Evolutionary conservation across 345 rosid species (phyloP), one percentile per base, ranked within the genome.

Genomic region (Punica granatum): DNA sequence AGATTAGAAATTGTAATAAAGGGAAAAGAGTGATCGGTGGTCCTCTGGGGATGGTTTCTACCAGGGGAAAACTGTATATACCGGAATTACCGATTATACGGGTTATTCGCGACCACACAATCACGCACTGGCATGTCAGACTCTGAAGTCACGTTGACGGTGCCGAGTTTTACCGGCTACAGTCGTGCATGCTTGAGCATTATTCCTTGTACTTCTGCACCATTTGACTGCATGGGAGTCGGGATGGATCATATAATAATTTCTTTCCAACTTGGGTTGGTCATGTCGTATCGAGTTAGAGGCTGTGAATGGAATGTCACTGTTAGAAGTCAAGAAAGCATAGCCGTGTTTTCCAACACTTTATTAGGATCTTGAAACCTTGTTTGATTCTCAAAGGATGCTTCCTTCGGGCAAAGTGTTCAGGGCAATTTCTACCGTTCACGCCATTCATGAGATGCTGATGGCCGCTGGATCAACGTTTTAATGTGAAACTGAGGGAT

Each of bases 291-390:
- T 41, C 25, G 21, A 25, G 60, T 35, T 7, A 30, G 9, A 53
- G 15, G 21, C 18, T 7, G 46, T 37, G 13, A 46, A 54, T 54
- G 70, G 46, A 39, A 4, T 34, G 28, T 67, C 34, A 33, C 46
- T 3, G 39, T 16, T 14, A 54, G n/a, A 35, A 16, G 70, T 51
- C 70, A 67, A 67, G 63, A 36, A 36, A 34, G 15, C 19, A 65
- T 51, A 44, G 34, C 54, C 9, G 53, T 42, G 53, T 43, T 65
- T 28, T 28, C 26, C n/a, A 43, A 30, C 11, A 16, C 26, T 3
- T 0, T 18, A 34, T 30, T 16, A 19, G 37, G 56, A 65, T 65
- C 39, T 21, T 7, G 42, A 44, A 41, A 21, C 67, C 25, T 7
- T 41, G 32, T 15, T 39, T 43, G 11, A 11, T 9, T 14, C 1